Conservation (phyloP, 495 filamentous ascomycete genomes). For the Penicillium silybi region DNA sequence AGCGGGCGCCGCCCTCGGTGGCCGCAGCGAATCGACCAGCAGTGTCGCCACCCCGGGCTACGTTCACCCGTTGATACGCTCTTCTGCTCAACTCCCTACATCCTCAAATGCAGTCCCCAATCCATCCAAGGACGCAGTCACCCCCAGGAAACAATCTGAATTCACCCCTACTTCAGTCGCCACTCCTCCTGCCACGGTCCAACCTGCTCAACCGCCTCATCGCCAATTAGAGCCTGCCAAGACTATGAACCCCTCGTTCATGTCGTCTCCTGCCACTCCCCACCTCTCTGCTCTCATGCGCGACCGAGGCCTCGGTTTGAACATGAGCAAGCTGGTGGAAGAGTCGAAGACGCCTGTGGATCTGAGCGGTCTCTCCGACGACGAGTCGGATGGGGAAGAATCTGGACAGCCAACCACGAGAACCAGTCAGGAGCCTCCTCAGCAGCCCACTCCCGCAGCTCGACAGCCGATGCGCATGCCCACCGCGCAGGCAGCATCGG, state of each 20-base stretch:
- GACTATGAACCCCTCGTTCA: constrained; percentile 22
- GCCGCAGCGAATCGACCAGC: constrained; percentile 43
- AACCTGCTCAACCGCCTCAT: constrained; percentile 6
- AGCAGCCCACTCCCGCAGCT: constrained; percentile 20
- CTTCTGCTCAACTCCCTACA: constrained; percentile 50
- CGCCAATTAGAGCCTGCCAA: constrained; percentile 13
- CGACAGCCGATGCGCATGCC: constrained; percentile 55
- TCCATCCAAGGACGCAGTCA: constrained; percentile 41
- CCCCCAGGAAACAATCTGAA: constrained; percentile 21
- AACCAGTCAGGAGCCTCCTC: constrained; percentile 35
- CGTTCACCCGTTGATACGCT: constrained; percentile 67
- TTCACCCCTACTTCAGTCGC: constrained; percentile 23
- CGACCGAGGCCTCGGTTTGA: constrained; percentile 57
- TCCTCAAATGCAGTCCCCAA: constrained; percentile 44
- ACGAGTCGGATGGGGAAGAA: constrained; percentile 50
- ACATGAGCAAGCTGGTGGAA: constrained; percentile 53
- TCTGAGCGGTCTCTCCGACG: constrained; percentile 44
- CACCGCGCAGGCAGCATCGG: constrained; percentile 48
- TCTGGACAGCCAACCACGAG: constrained; percentile 42
- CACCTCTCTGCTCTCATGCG: constrained; percentile 70
- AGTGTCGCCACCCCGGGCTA: constrained; percentile 42
- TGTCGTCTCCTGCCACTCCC: constrained; percentile 64
- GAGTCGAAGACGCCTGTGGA: constrained; percentile 23
- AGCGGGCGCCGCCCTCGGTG: constrained; percentile 50
- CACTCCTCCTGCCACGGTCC: constrained; percentile 28